phyloP scores from a whole-genome alignment of 208 protist genomes.

The Tetramitus jugosus region DNA sequence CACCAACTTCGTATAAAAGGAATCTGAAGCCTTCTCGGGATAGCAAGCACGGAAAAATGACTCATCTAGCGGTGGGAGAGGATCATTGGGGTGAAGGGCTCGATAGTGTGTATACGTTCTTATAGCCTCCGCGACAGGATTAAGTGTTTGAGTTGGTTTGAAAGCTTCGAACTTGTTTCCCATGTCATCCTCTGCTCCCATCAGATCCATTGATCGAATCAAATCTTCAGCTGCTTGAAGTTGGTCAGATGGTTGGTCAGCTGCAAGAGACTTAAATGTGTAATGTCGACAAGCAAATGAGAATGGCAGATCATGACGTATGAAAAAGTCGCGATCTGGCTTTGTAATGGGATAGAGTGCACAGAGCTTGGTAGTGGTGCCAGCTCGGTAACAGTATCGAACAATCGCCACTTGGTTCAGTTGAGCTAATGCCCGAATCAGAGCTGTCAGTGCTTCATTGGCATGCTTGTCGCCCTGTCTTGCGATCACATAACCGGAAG shows the following conservation, averaged over 20 bases:
- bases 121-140: constrained; percentile 68
- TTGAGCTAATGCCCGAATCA: constrained; percentile 61
- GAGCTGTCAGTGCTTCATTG: constrained; percentile 48
- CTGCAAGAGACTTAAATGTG: constrained; percentile 45
- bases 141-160: constrained; percentile 60
- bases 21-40: background rate
- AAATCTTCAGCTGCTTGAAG: constrained; percentile 53
- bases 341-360: constrained; percentile 46
- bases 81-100: constrained; percentile 31
- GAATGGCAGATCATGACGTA: constrained; percentile 64
- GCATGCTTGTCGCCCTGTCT: constrained; percentile 54
- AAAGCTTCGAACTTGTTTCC: constrained; percentile 46
- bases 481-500: constrained; percentile 51
- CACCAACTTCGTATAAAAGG: constrained; percentile 18
- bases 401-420: constrained; percentile 52
- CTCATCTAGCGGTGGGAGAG: background rate
- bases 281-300: constrained; percentile 64
- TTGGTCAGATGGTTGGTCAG: constrained; percentile 46
- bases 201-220: constrained; percentile 47
- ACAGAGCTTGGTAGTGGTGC: constrained; percentile 45
- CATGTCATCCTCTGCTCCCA: constrained; percentile 51
- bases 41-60: constrained; percentile 23
- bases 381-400: constrained; percentile 54
- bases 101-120: constrained; percentile 56
- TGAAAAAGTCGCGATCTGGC: constrained; percentile 45